Evolutionary conservation across 148 eudicot genomes (phyloP).

Genomic region (Pharnaceum exiguum): DNA sequence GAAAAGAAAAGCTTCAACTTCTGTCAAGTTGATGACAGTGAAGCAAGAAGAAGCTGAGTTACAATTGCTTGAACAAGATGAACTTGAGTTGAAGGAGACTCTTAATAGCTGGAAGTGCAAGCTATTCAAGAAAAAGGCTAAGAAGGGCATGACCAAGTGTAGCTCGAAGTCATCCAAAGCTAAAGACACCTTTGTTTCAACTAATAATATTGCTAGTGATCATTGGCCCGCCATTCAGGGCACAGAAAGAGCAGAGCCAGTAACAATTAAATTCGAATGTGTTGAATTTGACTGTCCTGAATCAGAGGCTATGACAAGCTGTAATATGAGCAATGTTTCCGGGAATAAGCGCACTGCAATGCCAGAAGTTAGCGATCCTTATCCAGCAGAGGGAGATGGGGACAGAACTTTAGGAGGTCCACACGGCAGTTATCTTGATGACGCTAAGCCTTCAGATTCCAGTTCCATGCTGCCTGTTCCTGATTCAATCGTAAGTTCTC

Average conservation of each 20-base stretch:
- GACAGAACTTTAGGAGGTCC: too few species aligned
- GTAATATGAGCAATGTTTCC: neutral
- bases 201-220: conserved; percentile 17
- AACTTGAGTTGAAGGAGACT: conserved; percentile 50
- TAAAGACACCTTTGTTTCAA: conserved; percentile 8
- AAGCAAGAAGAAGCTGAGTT: conserved; percentile 30
- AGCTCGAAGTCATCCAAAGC: conserved; percentile 9
- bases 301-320: conserved; percentile 11
- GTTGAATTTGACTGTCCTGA: conserved; percentile 18
- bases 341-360: neutral
- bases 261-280: conserved; percentile 33
- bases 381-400: too few species aligned
- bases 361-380: neutral
- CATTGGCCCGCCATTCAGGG: conserved; percentile 19
- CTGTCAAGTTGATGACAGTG: conserved; percentile 9
- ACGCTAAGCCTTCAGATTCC: too few species aligned
- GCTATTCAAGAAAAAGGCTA: conserved; percentile 33
- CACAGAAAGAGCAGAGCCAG: conserved; percentile 9
- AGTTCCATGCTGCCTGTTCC: too few species aligned
- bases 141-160: conserved; percentile 18
- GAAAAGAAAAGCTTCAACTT: conserved; percentile 38
- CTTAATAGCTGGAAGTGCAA: conserved; percentile 50
- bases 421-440: too few species aligned
- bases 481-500: too few species aligned
- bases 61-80: conserved; percentile 39